A percentile compares a stretch with the other conserved stretches of the same genome.
Evolutionary conservation across 345 rosid genomes (phyloP).

Genomic region (Noccaea bulbosa): DNA sequence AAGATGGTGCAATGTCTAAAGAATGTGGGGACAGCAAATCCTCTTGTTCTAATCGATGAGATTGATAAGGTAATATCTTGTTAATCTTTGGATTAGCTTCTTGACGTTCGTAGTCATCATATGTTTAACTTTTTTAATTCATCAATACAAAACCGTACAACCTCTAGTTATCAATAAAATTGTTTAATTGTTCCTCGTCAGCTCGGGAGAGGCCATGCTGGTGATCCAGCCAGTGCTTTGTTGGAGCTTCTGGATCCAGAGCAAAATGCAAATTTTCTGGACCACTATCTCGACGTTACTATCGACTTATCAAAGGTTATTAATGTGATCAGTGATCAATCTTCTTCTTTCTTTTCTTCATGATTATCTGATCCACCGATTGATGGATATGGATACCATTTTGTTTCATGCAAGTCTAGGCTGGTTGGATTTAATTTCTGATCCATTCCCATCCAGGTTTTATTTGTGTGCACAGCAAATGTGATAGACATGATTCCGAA

Average conservation of each 20-base stretch:
- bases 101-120: slow-evolving; percentile 14
- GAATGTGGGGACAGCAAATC: slow-evolving; percentile 97
- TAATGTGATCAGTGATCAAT: slow-evolving; percentile 27
- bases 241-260: slow-evolving; percentile 99
- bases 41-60: slow-evolving; percentile 98
- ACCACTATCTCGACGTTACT: slow-evolving; percentile 97
- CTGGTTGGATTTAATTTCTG: slow-evolving; percentile 6
- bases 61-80: slow-evolving; percentile 80
- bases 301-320: slow-evolving; percentile 93
- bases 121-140: background rate
- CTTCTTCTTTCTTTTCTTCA: background rate
- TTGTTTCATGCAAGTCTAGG: slow-evolving; percentile 10
- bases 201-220: slow-evolving; percentile 98
- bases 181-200: slow-evolving; percentile 43
- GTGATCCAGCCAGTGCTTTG: slow-evolving; percentile 99
- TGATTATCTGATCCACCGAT: slow-evolving; percentile 14
- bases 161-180: background rate
- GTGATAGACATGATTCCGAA: slow-evolving; percentile 92
- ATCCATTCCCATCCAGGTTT: slow-evolving; percentile 63
- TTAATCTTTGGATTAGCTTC: slow-evolving; percentile 25
- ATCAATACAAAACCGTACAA: background rate
- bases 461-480: slow-evolving; percentile 99
- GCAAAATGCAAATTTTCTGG: slow-evolving; percentile 98
- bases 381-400: slow-evolving; percentile 24
- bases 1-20: slow-evolving; percentile 99